A percentile compares a stretch with the other conserved stretches of the same genome.
Conservation (phyloP, 1,284 basidiomycete species). For the Boletus mariae region DNA sequence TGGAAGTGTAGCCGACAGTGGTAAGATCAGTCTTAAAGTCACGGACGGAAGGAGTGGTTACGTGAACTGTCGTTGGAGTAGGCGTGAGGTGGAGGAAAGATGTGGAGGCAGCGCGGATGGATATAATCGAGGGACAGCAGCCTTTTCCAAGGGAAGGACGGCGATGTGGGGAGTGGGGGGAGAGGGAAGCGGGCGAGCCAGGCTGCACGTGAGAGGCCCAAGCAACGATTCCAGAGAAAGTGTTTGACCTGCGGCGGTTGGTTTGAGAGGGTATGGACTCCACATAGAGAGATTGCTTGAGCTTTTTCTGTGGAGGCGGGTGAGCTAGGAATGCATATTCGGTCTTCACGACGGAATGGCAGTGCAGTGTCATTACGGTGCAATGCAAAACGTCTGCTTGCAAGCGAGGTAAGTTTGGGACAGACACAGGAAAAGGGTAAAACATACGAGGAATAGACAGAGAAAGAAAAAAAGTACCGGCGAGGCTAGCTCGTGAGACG, state of each 20-base stretch:
- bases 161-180: slow-evolving; percentile 44
- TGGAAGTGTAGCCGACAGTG: slow-evolving; percentile 58
- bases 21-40: slow-evolving; percentile 52
- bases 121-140: slow-evolving; percentile 36
- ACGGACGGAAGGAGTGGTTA: slow-evolving; percentile 35
- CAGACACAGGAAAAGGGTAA: slow-evolving; percentile 1
- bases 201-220: slow-evolving; percentile 65
- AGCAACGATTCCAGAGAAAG: slow-evolving; percentile 41
- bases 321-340: slow-evolving; percentile 40
- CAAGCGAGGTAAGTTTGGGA: slow-evolving; percentile 7
- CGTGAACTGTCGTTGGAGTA: slow-evolving; percentile 39
- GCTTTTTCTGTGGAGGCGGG: slow-evolving; percentile 39
- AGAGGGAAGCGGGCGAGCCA: slow-evolving; percentile 56
- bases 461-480: not conserved
- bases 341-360: slow-evolving; percentile 13
- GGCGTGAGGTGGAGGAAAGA: slow-evolving; percentile 42
- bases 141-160: slow-evolving; percentile 35
- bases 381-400: slow-evolving; percentile 5
- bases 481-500: slow-evolving; percentile 23
- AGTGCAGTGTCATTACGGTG: slow-evolving; percentile 11
- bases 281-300: slow-evolving; percentile 19
- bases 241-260: slow-evolving; percentile 34
- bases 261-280: slow-evolving; percentile 2
- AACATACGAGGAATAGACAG: slow-evolving; percentile 1
- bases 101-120: slow-evolving; percentile 35